Base-by-base conservation (phyloP, 2,329 filamentous ascomycete genomes). In the Aureobasidium sp. region DNA sequence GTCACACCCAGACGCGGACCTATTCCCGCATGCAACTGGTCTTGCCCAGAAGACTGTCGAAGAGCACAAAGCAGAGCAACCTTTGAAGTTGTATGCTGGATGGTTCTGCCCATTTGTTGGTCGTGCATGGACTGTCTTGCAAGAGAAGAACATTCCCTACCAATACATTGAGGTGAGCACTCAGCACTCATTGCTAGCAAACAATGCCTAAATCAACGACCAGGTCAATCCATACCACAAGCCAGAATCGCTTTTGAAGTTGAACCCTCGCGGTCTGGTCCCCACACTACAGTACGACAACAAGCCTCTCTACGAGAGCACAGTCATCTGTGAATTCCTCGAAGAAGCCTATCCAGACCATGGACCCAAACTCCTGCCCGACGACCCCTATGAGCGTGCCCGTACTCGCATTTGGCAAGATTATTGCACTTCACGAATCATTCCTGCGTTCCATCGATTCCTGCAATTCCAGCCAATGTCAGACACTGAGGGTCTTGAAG, bases 161-260 rank as follows among this genome's bases (percentile, higher is more conserved):
- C 85, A 91, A 73, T 70, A 74, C 53, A 60, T 60, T n/a, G 57
- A 60, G 47, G 54, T 47, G 27, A 37, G 40, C 24, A 29, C 12
- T 5, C 90, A 68, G 72, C 67, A 15, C 35, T 12, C 29, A 35
- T 50, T 4, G 6, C 35, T 45, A 35, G 22, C 11, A 2, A 17
- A n/a, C 19, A 24, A 33, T 17, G 12, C 17, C 53, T 45, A 19
- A 19, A 57, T 17, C 24, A 31, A 45, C 35, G 63, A 64, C 48
- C 85, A 89, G 76, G 85, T 90, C 63, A 91, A 91, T 72, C 89
- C 89, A 0, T 91, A 91, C 77, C 78, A 85, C 72, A 92, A 92
- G 69, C 84, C 83, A 0, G 74, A 82, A 3, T 84, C 82, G 1
- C 85, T 91, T 31, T 77, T 92, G 24, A 78, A 80, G 9, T 77